Evolutionary conservation across 2,329 filamentous ascomycete species (phyloP), one percentile per base, ranked within the genome.

Genomic region (Pseudocercospora pini-densiflorae): DNA sequence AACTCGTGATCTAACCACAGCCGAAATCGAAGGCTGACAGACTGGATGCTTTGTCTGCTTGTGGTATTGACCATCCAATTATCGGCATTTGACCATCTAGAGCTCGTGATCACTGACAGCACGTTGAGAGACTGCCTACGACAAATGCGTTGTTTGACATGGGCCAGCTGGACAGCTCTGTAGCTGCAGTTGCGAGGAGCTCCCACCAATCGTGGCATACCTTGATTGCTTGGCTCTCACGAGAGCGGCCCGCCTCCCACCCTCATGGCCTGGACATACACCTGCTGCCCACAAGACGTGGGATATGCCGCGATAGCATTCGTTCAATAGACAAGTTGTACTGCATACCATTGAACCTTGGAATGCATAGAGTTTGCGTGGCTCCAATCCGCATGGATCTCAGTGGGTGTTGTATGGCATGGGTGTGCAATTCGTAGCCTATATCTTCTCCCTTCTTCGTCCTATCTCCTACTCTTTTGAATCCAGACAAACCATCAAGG

Each of bases 401-500:
- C 61, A 65, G 68, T 64, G 67, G 62, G 63, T 51, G 61, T 58
- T 10, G 31, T 43, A 43, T 43, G 55, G 61, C 61, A 60, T 59
- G 61, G 51, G 45, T 45, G 47, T 45, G 24, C 21, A 53, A 57
- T 40, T n/a, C 29, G 47, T 49, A 27, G 63, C 55, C 57, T 73
- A 70, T 73, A 72, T 72, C 27, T 63, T 53, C 59, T 62, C 24
- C 57, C 64, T 62, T 64, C 63, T 65, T 69, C 63, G 59, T 66
- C 64, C 62, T 33, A 54, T 62, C 60, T 67, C 27, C 51, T 62
- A 45, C 53, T 63, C 67, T 63, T 60, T 40, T 62, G 59, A 49
- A 63, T 45, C 43, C 63, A 65, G 64, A 65, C 59, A 65, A 33
- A 45, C 67, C 70, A 72, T 69, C 67, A 70, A 71, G 63, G 63